Conservation (phyloP, 768 basidiomycete genomes). For the Lenzites betulinus region DNA sequence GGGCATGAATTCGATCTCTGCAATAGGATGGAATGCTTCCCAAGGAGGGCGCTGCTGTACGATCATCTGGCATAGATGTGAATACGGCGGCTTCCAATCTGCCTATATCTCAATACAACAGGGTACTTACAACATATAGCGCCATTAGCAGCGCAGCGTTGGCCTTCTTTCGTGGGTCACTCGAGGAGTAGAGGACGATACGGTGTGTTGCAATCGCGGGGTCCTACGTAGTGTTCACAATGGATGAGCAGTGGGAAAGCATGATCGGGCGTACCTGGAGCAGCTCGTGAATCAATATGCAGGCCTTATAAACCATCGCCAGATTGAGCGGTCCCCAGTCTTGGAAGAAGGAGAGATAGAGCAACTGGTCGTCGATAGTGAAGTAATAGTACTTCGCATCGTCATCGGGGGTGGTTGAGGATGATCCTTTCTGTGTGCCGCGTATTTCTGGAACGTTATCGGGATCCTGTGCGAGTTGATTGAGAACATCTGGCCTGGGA, state of each 20-base stretch:
- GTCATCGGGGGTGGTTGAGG: constrained; percentile 66
- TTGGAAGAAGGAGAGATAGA: constrained; percentile 92
- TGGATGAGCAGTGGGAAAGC: background rate
- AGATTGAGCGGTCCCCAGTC: constrained; percentile 94
- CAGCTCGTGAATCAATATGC: constrained; percentile 88
- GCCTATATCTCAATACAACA: background rate
- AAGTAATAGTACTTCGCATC: constrained; percentile 84
- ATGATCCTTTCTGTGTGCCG: constrained; percentile 56
- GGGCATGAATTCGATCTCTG: constrained; percentile 89
- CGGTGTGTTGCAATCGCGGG: constrained; percentile 69
- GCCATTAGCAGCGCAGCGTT: constrained; percentile 95
- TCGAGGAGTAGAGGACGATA: constrained; percentile 85
- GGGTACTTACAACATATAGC: constrained; percentile 77
- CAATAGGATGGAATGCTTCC: constrained; percentile 94
- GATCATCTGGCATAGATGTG: constrained; percentile 68
- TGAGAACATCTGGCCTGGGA: constrained; percentile 66
- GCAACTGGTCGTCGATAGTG: constrained; percentile 89
- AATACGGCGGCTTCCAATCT: background rate
- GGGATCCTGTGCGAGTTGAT: constrained; percentile 54
- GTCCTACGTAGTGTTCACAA: constrained; percentile 51
- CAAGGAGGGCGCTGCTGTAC: constrained; percentile 87
- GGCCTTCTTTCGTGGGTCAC: constrained; percentile 84
- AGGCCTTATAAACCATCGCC: constrained; percentile 91
- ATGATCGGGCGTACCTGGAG: constrained; percentile 57
- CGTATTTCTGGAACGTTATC: constrained; percentile 63